Evolutionary conservation across 2,329 filamentous ascomycete species (phyloP), one percentile per base, ranked within the genome.

Genomic region (Trichoderma sp.): DNA sequence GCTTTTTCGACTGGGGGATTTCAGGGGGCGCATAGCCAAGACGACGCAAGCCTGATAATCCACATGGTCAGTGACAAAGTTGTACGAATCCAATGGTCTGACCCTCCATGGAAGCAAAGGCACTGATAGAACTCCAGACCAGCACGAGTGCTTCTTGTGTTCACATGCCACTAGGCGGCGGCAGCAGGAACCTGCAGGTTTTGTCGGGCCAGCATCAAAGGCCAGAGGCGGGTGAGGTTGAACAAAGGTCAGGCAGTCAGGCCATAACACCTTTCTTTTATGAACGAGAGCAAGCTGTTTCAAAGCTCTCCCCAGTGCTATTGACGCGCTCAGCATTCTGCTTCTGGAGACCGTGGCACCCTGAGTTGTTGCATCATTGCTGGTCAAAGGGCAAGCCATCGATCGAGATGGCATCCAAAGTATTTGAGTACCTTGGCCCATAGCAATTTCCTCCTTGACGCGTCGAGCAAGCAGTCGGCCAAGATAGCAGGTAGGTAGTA

Each of bases 21-120:
- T 52, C 57, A 50, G 24, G 57, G 56, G 56, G n/a, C 24, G 57
- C 39, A 34, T 50, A 39, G 21, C 17, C 24, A 45, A 50, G 45
- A 51, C 41, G 15, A 9, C 30, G 30, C 30, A 41, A 12, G 5
- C 51, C 34, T 41, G 34, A 14, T 39, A 10, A 30, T 41, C 30
- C 34, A 55, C 5, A 17, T n/a, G 24, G 39, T 30, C 19, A 41
- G 52, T 14, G 24, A 24, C 45, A 19, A 44, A 14, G 34, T 39
- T 39, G 34, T 39, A 39, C 34, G 34, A 39, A 39, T 12, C 14
- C 14, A 4, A 14, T 39, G 34, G 3, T 39, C 12, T 39, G 10
- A 39, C 34, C 30, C 30, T 39, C 12, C 34, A 1, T 39, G 34
- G 12, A 39, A 39, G 34, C 34, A 39, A 10, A 14, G 12, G 12